A percentile compares a stretch with the other conserved stretches of the same genome.
These are phyloP conservation scores for Leucosporidium yakuticum DNA, from an alignment of 768 basidiomycete species.

Conservation along the genomic window DNA sequence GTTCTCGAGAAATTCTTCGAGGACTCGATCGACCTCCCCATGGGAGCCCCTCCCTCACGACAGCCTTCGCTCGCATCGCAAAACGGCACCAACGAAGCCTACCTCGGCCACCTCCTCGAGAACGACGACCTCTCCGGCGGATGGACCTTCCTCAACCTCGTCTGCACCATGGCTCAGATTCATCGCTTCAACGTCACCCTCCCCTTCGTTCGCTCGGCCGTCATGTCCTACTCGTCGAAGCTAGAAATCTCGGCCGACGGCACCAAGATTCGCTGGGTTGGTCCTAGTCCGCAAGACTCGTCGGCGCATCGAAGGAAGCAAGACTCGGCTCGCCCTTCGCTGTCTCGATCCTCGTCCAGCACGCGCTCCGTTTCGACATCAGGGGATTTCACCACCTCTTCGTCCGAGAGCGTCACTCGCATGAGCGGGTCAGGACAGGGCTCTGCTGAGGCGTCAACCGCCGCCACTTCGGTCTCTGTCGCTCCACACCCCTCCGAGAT, in stretches of 20 bases:
- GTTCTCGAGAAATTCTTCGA: conserved; percentile 29
- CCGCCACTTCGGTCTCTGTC: not conserved
- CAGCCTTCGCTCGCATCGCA: not conserved
- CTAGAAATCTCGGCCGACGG: conserved; percentile 27
- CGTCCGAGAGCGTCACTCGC: not conserved
- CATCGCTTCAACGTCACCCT: conserved; percentile 27
- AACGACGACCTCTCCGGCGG: conserved; percentile 27
- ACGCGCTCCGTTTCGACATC: not conserved
- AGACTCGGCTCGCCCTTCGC: not conserved
- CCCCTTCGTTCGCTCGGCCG: conserved; percentile 26
- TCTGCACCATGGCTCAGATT: conserved; percentile 25
- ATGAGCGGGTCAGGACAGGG: not conserved
- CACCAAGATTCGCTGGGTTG: conserved; percentile 21
- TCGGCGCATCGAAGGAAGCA: not conserved
- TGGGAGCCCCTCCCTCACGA: not conserved
- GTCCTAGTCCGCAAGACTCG: conserved; percentile 7
- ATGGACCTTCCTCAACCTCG: conserved; percentile 34
- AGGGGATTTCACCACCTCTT: conserved; percentile 1
- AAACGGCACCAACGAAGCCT: conserved; percentile 18
- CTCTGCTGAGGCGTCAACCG: not conserved
- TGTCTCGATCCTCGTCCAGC: not conserved
- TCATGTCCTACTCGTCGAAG: conserved; percentile 17
- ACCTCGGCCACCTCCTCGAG: conserved; percentile 31
- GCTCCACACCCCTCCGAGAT: not conserved
- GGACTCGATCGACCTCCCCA: conserved; percentile 13